A percentile compares a stretch with the other conserved stretches of the same genome.
phyloP scores from a whole-genome alignment of 2,329 filamentous ascomycete species.

The Alternaria sp. region DNA sequence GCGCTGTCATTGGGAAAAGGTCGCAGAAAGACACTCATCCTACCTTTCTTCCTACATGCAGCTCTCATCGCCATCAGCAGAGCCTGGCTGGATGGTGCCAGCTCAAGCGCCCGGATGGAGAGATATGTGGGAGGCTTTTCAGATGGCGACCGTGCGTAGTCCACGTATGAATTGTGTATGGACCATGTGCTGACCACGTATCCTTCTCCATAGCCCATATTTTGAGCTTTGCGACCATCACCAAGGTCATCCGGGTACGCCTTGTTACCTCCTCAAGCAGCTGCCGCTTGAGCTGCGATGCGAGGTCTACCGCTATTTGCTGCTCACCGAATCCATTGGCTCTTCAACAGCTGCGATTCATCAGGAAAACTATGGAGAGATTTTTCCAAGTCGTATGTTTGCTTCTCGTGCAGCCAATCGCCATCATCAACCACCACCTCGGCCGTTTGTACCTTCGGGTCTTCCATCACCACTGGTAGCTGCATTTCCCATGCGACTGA shows the following conservation, averaged over 20 bases:
- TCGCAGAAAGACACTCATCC: slow-evolving; percentile 34
- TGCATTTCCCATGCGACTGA: slow-evolving; percentile 30
- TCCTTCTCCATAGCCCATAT: slow-evolving; percentile 28
- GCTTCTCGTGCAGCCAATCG: background rate
- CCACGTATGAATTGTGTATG: background rate
- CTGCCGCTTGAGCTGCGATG: slow-evolving; percentile 46
- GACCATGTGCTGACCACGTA: background rate
- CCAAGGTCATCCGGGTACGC: slow-evolving; percentile 36
- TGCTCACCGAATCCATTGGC: slow-evolving; percentile 39
- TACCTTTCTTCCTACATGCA: slow-evolving; percentile 42
- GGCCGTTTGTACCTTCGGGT: background rate
- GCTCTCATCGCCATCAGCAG: slow-evolving; percentile 40
- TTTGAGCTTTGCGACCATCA: slow-evolving; percentile 44
- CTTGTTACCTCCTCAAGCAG: slow-evolving; percentile 43
- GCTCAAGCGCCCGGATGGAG: slow-evolving; percentile 26
- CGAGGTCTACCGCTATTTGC: slow-evolving; percentile 44
- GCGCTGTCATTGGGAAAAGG: slow-evolving; percentile 33
- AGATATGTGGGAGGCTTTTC: slow-evolving; percentile 39
- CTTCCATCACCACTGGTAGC: background rate
- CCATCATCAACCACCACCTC: background rate
- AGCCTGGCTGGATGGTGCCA: slow-evolving; percentile 42
- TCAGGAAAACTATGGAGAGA: background rate
- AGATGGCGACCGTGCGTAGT: slow-evolving; percentile 28
- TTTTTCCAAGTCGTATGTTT: background rate
- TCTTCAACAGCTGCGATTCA: slow-evolving; percentile 33